Conservation (phyloP, 768 basidiomycete genomes). For the Sistotremastrum niveocremeum region DNA sequence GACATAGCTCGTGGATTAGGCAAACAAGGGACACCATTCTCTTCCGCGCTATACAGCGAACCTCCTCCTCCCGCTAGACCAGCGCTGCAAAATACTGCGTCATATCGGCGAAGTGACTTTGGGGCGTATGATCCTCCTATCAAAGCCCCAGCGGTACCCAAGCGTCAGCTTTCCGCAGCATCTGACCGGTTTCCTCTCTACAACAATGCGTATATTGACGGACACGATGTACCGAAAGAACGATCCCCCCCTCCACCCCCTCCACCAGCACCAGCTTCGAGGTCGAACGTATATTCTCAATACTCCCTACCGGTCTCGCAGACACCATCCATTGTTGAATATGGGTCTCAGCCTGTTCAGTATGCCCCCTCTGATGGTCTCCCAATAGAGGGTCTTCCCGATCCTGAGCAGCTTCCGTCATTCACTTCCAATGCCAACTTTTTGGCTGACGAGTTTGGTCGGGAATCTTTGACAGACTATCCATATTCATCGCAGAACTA, state of each 20-base stretch:
- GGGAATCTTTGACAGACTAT: not conserved
- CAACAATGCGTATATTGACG: slow-evolving; percentile 3
- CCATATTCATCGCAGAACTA: not conserved
- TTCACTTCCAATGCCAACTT: too few relatives aligned
- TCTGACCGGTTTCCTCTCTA: slow-evolving; percentile 14
- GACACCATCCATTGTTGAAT: not conserved
- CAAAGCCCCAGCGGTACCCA: slow-evolving; percentile 30
- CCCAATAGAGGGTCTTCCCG: too few relatives aligned
- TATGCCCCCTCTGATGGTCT: too few relatives aligned
- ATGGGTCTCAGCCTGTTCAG: too few relatives aligned
- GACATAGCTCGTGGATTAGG: too few relatives aligned
- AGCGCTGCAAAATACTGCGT: slow-evolving; percentile 25
- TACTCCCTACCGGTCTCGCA: not conserved
- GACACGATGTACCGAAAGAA: slow-evolving; percentile 4
- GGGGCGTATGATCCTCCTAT: slow-evolving; percentile 75
- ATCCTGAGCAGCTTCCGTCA: too few relatives aligned
- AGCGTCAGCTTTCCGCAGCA: slow-evolving; percentile 16
- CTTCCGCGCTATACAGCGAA: too few relatives aligned
- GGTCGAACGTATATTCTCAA: not conserved
- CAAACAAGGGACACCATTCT: too few relatives aligned
- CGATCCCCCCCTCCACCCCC: slow-evolving; percentile 10
- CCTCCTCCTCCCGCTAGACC: slow-evolving; percentile 17
- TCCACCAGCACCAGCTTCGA: slow-evolving; percentile 9
- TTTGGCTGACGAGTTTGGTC: not conserved
- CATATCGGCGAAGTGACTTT: slow-evolving; percentile 49